Evolutionary conservation across 148 eudicot genomes (phyloP).

Genomic region (Rhododendron vialii): DNA sequence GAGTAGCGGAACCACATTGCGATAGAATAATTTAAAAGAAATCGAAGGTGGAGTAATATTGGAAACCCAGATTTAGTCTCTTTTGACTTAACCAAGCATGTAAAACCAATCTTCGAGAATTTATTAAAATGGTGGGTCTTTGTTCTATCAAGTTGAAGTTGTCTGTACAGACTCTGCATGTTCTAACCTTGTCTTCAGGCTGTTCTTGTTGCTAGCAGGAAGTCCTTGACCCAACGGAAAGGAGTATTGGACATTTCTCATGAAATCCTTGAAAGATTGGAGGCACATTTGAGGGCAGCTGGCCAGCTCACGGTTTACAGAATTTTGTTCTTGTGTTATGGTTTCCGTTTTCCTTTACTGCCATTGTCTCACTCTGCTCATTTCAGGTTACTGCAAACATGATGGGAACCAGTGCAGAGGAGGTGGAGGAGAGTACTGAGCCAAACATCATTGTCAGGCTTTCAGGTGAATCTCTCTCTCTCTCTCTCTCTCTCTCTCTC

Average conservation of each 20-base stretch:
- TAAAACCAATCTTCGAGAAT: not conserved
- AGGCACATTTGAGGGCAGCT: no score
- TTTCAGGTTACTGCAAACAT: constrained; percentile 53
- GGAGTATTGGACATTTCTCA: not conserved
- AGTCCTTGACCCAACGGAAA: constrained; percentile 5
- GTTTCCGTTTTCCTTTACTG: constrained; percentile 1
- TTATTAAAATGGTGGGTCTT: not conserved
- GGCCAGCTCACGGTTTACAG: constrained; percentile 38
- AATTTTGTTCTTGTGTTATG: constrained; percentile 1
- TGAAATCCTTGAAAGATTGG: no score
- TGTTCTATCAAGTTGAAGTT: not conserved
- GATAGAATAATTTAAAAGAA: no score
- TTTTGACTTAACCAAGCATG: not conserved
- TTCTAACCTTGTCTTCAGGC: constrained; percentile 47
- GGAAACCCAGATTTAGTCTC: no score
- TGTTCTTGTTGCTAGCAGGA: constrained; percentile 85
- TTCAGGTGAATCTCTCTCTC: no score
- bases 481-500: no score
- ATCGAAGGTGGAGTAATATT: no score
- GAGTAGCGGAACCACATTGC: no score
- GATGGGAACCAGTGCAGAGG: constrained; percentile 88
- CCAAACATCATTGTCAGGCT: no score
- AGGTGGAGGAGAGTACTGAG: constrained; percentile 70
- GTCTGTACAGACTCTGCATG: not conserved
- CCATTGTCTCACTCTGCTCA: constrained; percentile 9